These are phyloP conservation scores for Rusavskia elegans DNA, from an alignment of 495 filamentous ascomycete species.

Conservation along the genomic window DNA sequence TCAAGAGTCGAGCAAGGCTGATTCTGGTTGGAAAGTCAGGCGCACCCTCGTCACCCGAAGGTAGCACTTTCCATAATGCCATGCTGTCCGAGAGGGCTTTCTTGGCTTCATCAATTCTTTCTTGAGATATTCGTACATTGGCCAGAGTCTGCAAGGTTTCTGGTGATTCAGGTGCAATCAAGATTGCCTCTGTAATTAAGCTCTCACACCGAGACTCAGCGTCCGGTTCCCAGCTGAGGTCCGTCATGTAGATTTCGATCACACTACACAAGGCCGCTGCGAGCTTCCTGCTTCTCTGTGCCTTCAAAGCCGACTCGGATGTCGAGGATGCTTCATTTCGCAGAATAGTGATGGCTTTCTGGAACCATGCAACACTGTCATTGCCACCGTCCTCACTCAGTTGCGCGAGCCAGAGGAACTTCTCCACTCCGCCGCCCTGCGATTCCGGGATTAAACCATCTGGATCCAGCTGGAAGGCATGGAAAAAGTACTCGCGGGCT, in stretches of 20 bases:
- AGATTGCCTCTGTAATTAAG: constrained; percentile 71
- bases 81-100: constrained; percentile 64
- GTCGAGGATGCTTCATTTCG: constrained; percentile 41
- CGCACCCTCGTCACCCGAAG: constrained; percentile 37
- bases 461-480: constrained; percentile 56
- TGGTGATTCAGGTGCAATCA: constrained; percentile 54
- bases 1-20: constrained; percentile 65
- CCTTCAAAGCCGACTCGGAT: constrained; percentile 17
- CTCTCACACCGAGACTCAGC: constrained; percentile 73
- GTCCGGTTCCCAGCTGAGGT: constrained; percentile 81
- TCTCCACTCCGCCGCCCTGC: constrained; percentile 72
- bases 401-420: constrained; percentile 92
- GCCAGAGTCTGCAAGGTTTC: constrained; percentile 89
- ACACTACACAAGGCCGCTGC: constrained; percentile 78
- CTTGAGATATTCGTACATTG: constrained; percentile 81
- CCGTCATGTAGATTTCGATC: constrained; percentile 95
- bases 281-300: constrained; percentile 61
- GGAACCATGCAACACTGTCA: constrained; percentile 77
- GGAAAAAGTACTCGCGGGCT: constrained; percentile 51
- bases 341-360: constrained; percentile 59
- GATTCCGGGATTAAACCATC: constrained; percentile 44
- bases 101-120: constrained; percentile 56
- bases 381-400: constrained; percentile 72
- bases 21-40: constrained; percentile 76
- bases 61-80: constrained; percentile 59